Evolutionary conservation across 371 early-diverging fungal species (phyloP), one percentile per base, ranked within the genome.

Genomic region (Mucor sp.): DNA sequence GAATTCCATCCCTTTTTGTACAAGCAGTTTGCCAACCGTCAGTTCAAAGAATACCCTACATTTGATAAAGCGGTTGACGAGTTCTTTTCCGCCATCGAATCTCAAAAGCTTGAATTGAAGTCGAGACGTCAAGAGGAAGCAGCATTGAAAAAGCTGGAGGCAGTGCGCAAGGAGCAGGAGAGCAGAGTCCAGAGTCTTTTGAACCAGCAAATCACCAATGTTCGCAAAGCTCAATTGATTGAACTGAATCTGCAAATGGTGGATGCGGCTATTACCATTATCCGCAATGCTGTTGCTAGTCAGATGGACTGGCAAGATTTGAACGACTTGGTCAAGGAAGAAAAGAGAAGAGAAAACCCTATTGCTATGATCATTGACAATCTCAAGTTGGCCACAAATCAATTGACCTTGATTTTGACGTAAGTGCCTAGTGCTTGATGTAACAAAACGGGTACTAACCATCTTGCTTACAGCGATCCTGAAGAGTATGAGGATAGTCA

Each of bases 251-350:
- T 94, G 47, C 89, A 91, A 55, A 75, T 89, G 69, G 94, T 97
- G 1, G 98, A 98, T 66, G 90, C 91, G 47, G 90, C 94, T 1
- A 89, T 99, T 53, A 75, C 87, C 48, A 90, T 96, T 43, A 89
- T 97, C 62, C 89, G 95, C 14, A 89, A 89, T 70, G 93, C 94
- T 35, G 85, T 98, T 6, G 97, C 95, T 11, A 87, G 91, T 32
- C 96, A 95, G 8, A 95, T 98, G 92, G 97, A 96, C 78, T 99
- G 99, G 99, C 85, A 84, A 64, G 97, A 98, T 72, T 77, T 99
- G 3, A 89, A 90, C 53, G 93, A 93, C 66, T 78, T 97, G 25
- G 90, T 99, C 2, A 76, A 84, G 41, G 94, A 94, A 44, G 97
- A 98, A 72, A 87, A 89, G 76, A 85, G 80, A 30, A 76, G 85